Conservation (phyloP, 2,329 filamentous ascomycete genomes). For the Cercospora beticola region DNA sequence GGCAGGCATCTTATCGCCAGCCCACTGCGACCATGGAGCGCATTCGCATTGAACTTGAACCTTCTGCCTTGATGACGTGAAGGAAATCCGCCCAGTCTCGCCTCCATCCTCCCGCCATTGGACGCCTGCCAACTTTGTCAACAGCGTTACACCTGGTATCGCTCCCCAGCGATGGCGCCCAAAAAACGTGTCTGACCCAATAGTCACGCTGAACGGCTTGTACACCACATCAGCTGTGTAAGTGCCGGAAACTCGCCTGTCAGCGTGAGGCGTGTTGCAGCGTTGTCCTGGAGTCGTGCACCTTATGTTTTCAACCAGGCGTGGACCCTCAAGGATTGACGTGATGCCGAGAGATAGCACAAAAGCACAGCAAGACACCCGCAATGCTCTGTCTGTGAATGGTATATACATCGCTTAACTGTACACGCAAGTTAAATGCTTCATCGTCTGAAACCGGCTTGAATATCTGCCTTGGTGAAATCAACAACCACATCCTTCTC, state of each 20-base stretch:
- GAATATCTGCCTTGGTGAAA: conserved; percentile 39
- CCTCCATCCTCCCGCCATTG: not conserved
- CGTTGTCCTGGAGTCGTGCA: not conserved
- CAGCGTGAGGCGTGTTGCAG: not conserved
- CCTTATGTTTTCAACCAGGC: not conserved
- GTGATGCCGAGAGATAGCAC: not conserved
- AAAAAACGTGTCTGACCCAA: not conserved
- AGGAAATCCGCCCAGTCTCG: not conserved
- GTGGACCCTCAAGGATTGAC: not conserved
- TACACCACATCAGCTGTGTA: not conserved
- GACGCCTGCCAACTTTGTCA: not conserved
- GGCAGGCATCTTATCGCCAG: not conserved
- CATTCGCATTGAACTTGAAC: not conserved
- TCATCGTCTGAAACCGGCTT: conserved; percentile 35
- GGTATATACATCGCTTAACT: not conserved
- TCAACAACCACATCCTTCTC: conserved; percentile 47
- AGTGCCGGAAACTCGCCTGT: not conserved
- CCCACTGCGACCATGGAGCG: not conserved
- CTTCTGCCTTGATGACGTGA: not conserved
- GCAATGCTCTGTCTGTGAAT: not conserved
- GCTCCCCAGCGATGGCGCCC: not conserved
- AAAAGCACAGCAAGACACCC: not conserved
- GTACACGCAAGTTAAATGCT: not conserved
- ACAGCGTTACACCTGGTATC: not conserved
- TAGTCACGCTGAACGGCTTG: not conserved